Evolutionary conservation across 2,329 filamentous ascomycete species (phyloP).

Genomic region (Pseudogymnoascus sp.): DNA sequence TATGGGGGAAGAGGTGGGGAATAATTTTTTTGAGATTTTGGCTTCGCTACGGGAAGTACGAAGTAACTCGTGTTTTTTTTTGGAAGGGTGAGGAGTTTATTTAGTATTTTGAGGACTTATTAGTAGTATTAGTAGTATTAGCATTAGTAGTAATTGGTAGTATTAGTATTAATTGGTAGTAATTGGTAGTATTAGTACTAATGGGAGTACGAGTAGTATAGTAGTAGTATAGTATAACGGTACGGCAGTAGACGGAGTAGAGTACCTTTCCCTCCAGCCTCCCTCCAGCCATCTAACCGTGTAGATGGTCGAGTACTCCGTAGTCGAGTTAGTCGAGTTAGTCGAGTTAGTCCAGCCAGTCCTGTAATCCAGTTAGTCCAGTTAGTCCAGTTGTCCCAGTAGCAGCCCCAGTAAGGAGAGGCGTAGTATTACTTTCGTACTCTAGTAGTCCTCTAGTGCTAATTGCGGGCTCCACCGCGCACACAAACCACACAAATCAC

Average conservation of each 20-base stretch:
- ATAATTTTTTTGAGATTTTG: background rate
- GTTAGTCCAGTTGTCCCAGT: background rate
- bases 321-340: background rate
- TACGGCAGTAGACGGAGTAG: background rate
- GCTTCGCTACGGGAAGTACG: constrained; percentile 1
- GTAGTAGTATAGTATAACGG: background rate
- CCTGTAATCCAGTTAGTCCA: background rate
- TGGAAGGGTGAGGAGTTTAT: no score
- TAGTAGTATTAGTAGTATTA: no score
- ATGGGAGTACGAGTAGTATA: background rate
- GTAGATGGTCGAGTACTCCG: background rate
- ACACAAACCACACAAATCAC: background rate
- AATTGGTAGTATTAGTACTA: background rate
- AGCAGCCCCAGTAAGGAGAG: no score
- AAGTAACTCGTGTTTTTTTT: constrained; percentile 6
- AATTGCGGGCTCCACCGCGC: background rate
- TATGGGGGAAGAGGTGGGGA: background rate
- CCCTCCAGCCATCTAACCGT: background rate
- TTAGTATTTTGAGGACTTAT: no score
- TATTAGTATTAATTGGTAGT: no score
- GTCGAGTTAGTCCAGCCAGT: background rate
- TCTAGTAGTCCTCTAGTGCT: background rate
- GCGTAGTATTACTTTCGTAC: background rate
- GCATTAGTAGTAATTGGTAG: no score
- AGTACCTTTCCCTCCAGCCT: background rate